Percentiles rank a stretch among this genome's conserved stretches.
phyloP scores from a whole-genome alignment of 441 rosid species.

The Mallotus repandus region DNA sequence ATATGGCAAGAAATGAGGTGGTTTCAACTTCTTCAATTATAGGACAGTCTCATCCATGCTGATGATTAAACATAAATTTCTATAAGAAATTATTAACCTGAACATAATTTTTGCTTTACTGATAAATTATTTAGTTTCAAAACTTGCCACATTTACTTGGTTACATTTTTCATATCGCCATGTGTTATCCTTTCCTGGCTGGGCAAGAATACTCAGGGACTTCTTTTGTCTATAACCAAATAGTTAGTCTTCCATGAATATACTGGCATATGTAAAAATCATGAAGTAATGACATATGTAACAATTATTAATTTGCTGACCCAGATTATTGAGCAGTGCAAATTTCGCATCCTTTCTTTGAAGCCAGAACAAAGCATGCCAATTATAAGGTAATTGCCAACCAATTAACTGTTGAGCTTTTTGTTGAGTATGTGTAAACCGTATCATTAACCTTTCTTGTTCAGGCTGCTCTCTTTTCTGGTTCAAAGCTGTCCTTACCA shows the following conservation, averaged over 20 bases:
- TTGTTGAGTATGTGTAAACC: conserved; percentile 3
- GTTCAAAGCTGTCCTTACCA: conserved; percentile 54
- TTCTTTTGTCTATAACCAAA: not conserved
- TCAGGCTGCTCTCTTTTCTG: conserved; percentile 59
- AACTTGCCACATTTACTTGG: not conserved
- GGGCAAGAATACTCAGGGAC: not conserved
- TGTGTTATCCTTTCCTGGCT: not conserved
- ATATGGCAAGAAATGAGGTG: conserved; percentile 87
- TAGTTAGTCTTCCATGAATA: not conserved
- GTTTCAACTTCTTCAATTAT: conserved; percentile 13
- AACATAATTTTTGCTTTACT: not conserved
- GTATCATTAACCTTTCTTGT: conserved; percentile 26
- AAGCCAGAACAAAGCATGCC: conserved; percentile 62
- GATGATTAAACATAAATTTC: not conserved
- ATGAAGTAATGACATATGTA: conserved; percentile 1
- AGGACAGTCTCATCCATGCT: not conserved
- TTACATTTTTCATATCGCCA: not conserved
- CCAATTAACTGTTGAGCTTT: conserved; percentile 4
- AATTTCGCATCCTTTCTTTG: conserved; percentile 64
- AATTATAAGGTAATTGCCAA: conserved; percentile 51
- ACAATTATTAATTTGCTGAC: not conserved
- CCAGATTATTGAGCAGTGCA: conserved; percentile 86
- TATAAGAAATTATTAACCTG: not conserved
- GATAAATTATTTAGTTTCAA: not conserved
- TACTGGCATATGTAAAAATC: not conserved